A percentile compares a stretch with the other conserved stretches of the same genome.
These are phyloP conservation scores for Alternaria burnsii DNA, from an alignment of 2,329 filamentous ascomycete species.

Conservation along the genomic window DNA sequence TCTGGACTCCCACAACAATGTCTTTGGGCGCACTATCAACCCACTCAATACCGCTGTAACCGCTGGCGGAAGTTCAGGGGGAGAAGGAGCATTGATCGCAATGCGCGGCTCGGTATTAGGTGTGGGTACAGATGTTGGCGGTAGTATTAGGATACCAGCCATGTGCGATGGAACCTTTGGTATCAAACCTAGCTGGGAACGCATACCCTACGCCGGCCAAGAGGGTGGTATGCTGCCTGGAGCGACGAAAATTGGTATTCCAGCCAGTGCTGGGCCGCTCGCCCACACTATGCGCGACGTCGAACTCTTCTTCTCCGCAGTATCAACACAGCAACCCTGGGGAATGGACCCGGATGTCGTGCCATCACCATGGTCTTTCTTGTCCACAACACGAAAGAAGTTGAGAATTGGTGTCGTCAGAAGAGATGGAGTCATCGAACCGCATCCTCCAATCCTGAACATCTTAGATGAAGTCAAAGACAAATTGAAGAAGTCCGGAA, in stretches of 20 bases:
- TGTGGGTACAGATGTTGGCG: slow-evolving; percentile 65
- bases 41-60: slow-evolving; percentile 59
- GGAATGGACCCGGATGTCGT: slow-evolving; percentile 56
- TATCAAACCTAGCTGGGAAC: slow-evolving; percentile 55
- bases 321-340: slow-evolving; percentile 64
- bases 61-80: slow-evolving; percentile 62
- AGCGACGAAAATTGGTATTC: slow-evolving; percentile 56
- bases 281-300: slow-evolving; percentile 60
- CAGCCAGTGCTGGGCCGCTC: slow-evolving; percentile 58
- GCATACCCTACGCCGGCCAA: slow-evolving; percentile 63
- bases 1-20: slow-evolving; percentile 62
- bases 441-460: slow-evolving; percentile 60
- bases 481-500: slow-evolving; percentile 46
- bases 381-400: slow-evolving; percentile 32
- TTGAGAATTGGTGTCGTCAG: slow-evolving; percentile 59
- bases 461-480: slow-evolving; percentile 57
- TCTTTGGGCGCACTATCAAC: slow-evolving; percentile 59
- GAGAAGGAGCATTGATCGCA: slow-evolving; percentile 62
- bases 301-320: slow-evolving; percentile 62
- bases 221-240: slow-evolving; percentile 58
- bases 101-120: slow-evolving; percentile 60
- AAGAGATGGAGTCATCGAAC: slow-evolving; percentile 60
- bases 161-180: slow-evolving; percentile 61
- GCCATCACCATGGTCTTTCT: slow-evolving; percentile 50
- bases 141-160: slow-evolving; percentile 61